Evolutionary conservation across 2,329 filamentous ascomycete species (phyloP), one percentile per base, ranked within the genome.

Genomic region (Neonectria neomacrospora): DNA sequence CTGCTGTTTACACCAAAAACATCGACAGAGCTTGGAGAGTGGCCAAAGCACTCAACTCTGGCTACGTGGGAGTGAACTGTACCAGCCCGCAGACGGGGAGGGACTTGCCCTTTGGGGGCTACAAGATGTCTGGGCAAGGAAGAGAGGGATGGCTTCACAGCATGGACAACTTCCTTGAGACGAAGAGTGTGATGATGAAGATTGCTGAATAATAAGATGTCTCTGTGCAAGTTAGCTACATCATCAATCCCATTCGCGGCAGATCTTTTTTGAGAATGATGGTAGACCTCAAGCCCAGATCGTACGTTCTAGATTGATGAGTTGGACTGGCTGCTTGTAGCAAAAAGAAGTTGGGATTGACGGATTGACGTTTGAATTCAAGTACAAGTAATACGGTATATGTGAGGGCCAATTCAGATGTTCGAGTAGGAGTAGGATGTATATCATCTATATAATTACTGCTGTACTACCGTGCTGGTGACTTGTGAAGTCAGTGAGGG

Each of bases 1-100:
- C 83, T 3, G 82, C 86, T 0, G 78, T 90, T 0, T 89, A 88
- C 67, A 88, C 86, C 0, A 79, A 82, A 69, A 80, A 88, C 62
- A 78, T 88, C 28, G 80, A 76, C 61, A 72, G 80, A 1, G 81
- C 80, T 3, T 73, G 83, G 71, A 74, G 80, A 8, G 75, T 84
- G 2, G 78, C 83, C 10, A 84, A 84, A 62, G 82, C 80, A 3
- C 79, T 90, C 26, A 85, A 89, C 72, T 83, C 85, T 2, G 88
- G 88, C 0, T 87, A 86, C 75, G 86, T 89, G 0, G 87, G 85
- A 68, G 84, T 90, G 61, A 90, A 73, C 80, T 85, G 61, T 3
- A 70, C 67, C 77, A 79, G 68, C 2, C 68, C 68, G 0, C 37
- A 39, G 5, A 61, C 57, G 0, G 66, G 63, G 0, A 41, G 12